phyloP scores from a whole-genome alignment of 768 basidiomycete genomes.

The Boletus pseudopeckii region DNA sequence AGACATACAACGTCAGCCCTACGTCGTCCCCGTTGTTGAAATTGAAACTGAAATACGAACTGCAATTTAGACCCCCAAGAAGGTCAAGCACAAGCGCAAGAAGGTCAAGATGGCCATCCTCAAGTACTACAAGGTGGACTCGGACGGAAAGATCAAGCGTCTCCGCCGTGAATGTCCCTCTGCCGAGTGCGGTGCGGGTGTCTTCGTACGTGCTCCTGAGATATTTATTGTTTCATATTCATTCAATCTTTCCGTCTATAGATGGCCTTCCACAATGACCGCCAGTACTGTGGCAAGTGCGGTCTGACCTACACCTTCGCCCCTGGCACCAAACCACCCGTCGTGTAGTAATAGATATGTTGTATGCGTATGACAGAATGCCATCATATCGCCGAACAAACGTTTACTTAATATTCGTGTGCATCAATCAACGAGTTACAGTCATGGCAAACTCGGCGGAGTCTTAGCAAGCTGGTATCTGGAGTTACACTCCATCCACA shows the following conservation, averaged over 20 bases:
- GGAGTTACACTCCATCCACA: background rate
- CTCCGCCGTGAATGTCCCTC: slow-evolving; percentile 93
- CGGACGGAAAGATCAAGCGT: slow-evolving; percentile 99
- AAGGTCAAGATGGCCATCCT: slow-evolving; percentile 99
- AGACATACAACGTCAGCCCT: slow-evolving; percentile 89
- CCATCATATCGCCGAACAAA: background rate
- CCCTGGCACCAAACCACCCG: slow-evolving; percentile 76
- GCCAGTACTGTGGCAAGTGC: slow-evolving; percentile 97
- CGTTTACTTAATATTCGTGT: background rate
- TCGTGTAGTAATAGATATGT: slow-evolving; percentile 42
- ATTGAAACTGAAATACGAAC: slow-evolving; percentile 3
- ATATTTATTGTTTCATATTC: background rate
- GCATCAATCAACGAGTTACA: background rate
- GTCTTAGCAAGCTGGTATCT: background rate
- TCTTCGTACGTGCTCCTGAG: slow-evolving; percentile 59
- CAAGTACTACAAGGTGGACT: slow-evolving; percentile 99
- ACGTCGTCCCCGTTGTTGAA: background rate
- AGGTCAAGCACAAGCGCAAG: slow-evolving; percentile 99
- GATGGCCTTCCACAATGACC: slow-evolving; percentile 99
- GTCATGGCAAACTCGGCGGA: background rate
- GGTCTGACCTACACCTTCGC: slow-evolving; percentile 84
- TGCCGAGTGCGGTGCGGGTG: slow-evolving; percentile 79
- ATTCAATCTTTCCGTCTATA: slow-evolving; percentile 30
- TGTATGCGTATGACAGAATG: slow-evolving; percentile 13
- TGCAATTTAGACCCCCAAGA: slow-evolving; percentile 80